Evolutionary conservation across 306 rosid species (phyloP), one percentile per base, ranked within the genome.

Genomic region (Inga leiocalycina): DNA sequence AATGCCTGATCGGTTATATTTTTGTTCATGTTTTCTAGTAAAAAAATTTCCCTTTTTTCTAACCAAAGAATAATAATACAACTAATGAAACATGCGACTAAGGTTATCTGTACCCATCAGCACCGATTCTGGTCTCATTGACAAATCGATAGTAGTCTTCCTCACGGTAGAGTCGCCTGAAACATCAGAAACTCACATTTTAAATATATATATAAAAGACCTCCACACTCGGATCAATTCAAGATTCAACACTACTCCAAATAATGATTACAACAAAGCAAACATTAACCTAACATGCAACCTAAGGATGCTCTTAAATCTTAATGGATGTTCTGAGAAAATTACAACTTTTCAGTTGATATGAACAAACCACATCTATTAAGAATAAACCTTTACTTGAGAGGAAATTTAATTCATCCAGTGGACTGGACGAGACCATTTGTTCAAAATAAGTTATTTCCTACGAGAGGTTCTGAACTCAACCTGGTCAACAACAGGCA

Each of bases 151-250:
- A 91, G 86, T 88, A 90, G 37, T 89, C 89, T 64, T 85, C 90
- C 89, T 59, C 90, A 30, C 89, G 93, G 41, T 91, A 91, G 65
- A 90, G 81, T 78, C 83, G 73, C 90, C 98, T 93, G 89, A 86
- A 88, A 75, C 41, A 79, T 35, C 66, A 80, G 56, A 74, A 70
- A 20, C 66, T 74, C 5, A 56, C 14, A 75, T 37, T 34, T 41
- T 81, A 30, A 16, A 71, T 64, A 66, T 32, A 4, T 32, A 1
- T 14, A 34, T 24, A 24, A 24, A 12, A 66, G 10, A 70, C 34
- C 64, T 56, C 45, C 34, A 71, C 17, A 51, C 8, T 80, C 24
- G 30, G 27, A 68, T 65, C 19, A 48, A 37, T 57, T n/a, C 41
- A 68, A 39, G 66, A 11, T 51, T 76, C 75, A 75, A 71, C 70